Evolutionary conservation across 768 basidiomycete genomes (phyloP).

Genomic region (Lactarius sanguifluus): DNA sequence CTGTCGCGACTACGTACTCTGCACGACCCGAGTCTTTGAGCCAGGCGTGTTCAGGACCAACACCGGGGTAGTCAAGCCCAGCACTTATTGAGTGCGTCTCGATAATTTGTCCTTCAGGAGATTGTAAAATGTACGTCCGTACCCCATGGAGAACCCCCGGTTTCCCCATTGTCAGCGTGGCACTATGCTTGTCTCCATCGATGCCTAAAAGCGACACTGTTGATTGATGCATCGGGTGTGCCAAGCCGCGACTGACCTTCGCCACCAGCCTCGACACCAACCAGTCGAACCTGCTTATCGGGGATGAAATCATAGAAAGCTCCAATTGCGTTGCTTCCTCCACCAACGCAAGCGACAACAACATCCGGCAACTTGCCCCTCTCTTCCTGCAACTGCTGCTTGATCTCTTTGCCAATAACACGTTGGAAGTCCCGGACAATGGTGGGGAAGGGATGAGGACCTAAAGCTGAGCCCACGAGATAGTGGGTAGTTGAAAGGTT

Average conservation of each 20-base stretch:
- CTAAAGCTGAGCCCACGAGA: conserved; percentile 95
- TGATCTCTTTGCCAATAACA: conserved; percentile 94
- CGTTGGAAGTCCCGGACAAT: conserved; percentile 98
- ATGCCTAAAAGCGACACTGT: conserved; percentile 49
- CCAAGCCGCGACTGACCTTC: conserved; percentile 59
- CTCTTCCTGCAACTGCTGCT: conserved; percentile 68
- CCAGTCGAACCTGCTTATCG: conserved; percentile 78
- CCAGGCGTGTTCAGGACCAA: conserved; percentile 98
- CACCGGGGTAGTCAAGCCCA: conserved; percentile 94
- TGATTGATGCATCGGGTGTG: neutral
- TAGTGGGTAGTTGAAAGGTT: conserved; percentile 94
- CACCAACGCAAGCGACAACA: conserved; percentile 96
- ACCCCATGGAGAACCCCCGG: conserved; percentile 97
- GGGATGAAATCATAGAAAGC: conserved; percentile 96
- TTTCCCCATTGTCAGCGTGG: conserved; percentile 86
- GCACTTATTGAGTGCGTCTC: conserved; percentile 98
- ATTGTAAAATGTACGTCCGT: conserved; percentile 92
- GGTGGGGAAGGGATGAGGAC: conserved; percentile 98
- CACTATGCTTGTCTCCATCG: conserved; percentile 85
- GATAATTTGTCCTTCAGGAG: conserved; percentile 84
- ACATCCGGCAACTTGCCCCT: conserved; percentile 89
- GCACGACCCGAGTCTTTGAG: conserved; percentile 93
- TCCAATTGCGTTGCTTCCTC: conserved; percentile 96
- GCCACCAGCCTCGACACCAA: conserved; percentile 97
- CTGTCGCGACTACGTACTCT: conserved; percentile 90